Conservation (phyloP, 768 basidiomycete genomes). For the Coprinellus aureogranulatus region DNA sequence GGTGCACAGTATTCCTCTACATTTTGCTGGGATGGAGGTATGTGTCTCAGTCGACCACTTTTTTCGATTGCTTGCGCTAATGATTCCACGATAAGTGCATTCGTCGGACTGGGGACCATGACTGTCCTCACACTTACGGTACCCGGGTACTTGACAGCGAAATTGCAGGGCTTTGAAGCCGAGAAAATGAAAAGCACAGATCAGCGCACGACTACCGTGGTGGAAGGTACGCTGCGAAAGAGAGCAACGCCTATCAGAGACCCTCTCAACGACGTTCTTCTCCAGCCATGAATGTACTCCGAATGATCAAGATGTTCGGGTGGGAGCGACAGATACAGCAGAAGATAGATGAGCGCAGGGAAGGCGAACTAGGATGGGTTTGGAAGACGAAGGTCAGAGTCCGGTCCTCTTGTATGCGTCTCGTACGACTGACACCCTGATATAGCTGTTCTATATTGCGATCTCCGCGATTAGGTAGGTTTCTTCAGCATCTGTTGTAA, state of each 20-base stretch:
- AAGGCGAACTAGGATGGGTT: slow-evolving; percentile 59
- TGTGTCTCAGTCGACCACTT: background rate
- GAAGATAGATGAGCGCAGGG: slow-evolving; percentile 54
- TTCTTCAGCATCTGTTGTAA: no score
- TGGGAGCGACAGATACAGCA: slow-evolving; percentile 61
- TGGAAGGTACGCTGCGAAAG: background rate
- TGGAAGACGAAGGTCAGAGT: slow-evolving; percentile 40
- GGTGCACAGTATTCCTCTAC: slow-evolving; percentile 45
- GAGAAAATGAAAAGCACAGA: slow-evolving; percentile 53
- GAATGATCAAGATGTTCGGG: slow-evolving; percentile 74
- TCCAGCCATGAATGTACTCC: slow-evolving; percentile 52
- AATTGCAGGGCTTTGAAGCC: slow-evolving; percentile 47
- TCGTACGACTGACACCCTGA: no score
- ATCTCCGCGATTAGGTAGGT: slow-evolving; percentile 18
- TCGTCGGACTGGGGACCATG: slow-evolving; percentile 6
- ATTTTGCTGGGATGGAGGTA: slow-evolving; percentile 47
- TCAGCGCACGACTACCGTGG: background rate
- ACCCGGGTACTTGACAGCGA: slow-evolving; percentile 30
- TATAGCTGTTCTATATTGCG: slow-evolving; percentile 29
- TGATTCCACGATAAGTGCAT: background rate
- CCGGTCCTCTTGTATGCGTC: no score
- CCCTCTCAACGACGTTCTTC: slow-evolving; percentile 21
- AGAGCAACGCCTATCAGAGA: slow-evolving; percentile 21
- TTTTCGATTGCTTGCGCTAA: no score
- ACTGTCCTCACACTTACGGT: slow-evolving; percentile 9